These are phyloP conservation scores for Flaveria floridana DNA, from an alignment of 140 eudicot genomes.

Conservation along the genomic window DNA sequence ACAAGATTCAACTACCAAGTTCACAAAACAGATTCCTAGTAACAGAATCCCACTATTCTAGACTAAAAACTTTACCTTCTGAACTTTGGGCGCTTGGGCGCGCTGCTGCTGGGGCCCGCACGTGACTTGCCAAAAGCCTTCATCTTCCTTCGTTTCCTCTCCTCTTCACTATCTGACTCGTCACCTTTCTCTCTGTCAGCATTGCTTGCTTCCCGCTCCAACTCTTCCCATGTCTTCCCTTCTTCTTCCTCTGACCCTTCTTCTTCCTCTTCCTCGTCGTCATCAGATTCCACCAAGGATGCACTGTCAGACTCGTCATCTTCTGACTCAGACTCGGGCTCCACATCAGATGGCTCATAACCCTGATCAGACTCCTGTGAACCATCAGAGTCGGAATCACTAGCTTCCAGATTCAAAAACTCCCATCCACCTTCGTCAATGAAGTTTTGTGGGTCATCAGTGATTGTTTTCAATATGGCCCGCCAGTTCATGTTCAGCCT, in stretches of 20 bases:
- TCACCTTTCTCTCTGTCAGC: conserved; percentile 42
- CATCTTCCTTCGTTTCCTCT: conserved; percentile 45
- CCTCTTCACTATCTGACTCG: conserved; percentile 42
- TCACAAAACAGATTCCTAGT: conserved; percentile 14
- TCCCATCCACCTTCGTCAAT: conserved; percentile 50
- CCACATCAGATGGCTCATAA: conserved; percentile 45
- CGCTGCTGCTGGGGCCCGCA: conserved; percentile 41
- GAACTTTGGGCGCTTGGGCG: conserved; percentile 38
- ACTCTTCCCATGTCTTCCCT: conserved; percentile 52
- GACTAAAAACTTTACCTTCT: conserved; percentile 27
- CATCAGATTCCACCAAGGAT: conserved; percentile 49
- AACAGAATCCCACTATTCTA: background rate
- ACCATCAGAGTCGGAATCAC: conserved; percentile 38
- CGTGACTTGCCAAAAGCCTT: conserved; percentile 51
- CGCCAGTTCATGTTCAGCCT: conserved; percentile 49
- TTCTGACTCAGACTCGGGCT: conserved; percentile 47
- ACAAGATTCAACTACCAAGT: conserved; percentile 17
- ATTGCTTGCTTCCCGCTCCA: conserved; percentile 45
- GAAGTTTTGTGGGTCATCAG: conserved; percentile 42
- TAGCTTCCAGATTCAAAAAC: conserved; percentile 45
- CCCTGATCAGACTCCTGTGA: conserved; percentile 41
- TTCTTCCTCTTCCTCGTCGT: conserved; percentile 45
- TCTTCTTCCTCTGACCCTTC: conserved; percentile 46
- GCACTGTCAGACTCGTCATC: conserved; percentile 50
- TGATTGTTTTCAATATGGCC: conserved; percentile 39